phyloP scores from a whole-genome alignment of 1,139 yeast species.

The Lodderomyces theae region DNA sequence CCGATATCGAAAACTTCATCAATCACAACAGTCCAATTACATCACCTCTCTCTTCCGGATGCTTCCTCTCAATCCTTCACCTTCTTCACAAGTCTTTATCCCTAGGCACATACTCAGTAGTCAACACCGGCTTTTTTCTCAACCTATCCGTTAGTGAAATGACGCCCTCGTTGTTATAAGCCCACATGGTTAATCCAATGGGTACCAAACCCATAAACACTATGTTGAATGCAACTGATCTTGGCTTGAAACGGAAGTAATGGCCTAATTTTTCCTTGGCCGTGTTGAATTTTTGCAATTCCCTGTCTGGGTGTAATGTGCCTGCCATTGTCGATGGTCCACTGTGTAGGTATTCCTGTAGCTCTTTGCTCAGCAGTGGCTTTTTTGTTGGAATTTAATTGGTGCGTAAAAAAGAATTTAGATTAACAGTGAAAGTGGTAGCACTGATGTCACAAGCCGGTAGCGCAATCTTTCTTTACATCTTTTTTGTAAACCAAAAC shows the following conservation, averaged over 20 bases:
- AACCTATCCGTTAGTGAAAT: conserved; percentile 31
- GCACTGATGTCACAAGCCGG: neutral
- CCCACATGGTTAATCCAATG: conserved; percentile 33
- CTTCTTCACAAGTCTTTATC: conserved; percentile 38
- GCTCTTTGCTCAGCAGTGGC: neutral
- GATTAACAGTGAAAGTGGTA: too few relatives aligned
- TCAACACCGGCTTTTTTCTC: conserved; percentile 38
- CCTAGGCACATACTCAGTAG: conserved; percentile 45
- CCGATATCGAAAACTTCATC: neutral
- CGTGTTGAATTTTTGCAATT: conserved; percentile 41
- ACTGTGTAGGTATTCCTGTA: neutral
- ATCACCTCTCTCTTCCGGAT: too few relatives aligned
- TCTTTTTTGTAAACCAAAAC: neutral
- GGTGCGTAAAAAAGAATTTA: conserved; percentile 3
- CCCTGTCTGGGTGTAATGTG: conserved; percentile 46
- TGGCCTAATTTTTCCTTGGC: conserved; percentile 45
- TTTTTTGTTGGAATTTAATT: conserved; percentile 3
- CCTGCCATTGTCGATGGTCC: conserved; percentile 38
- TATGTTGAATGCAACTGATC: conserved; percentile 35
- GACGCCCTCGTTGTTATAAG: conserved; percentile 41
- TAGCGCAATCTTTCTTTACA: conserved; percentile 6
- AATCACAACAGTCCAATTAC: too few relatives aligned
- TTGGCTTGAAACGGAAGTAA: conserved; percentile 45
- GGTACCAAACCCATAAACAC: conserved; percentile 42
- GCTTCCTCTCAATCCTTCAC: neutral